Evolutionary conservation across 2,329 filamentous ascomycete species (phyloP).

Genomic region (Chrysoporthe cubensis): DNA sequence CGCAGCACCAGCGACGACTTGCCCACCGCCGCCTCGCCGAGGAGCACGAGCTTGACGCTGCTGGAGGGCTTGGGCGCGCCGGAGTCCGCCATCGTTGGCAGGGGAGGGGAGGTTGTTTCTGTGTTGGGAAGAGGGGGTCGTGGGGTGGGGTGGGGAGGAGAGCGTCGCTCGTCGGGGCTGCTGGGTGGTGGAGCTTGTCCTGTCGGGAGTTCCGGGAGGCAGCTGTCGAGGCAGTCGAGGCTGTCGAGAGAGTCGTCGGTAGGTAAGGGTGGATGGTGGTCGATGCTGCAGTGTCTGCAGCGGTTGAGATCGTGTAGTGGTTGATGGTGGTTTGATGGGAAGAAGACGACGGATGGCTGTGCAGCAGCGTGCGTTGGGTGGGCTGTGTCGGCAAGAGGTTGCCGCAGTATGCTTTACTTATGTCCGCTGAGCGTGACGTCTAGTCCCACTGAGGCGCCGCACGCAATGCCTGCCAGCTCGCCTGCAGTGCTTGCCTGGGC

Average conservation of each 20-base stretch:
- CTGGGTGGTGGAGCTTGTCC: not conserved
- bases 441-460: not conserved
- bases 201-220: not conserved
- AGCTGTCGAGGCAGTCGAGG: no score
- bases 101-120: no score
- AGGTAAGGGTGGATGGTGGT: not conserved
- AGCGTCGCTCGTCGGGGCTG: not conserved
- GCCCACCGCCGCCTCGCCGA: constrained; percentile 96
- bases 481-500: no score
- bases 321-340: not conserved
- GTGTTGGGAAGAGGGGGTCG: not conserved
- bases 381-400: not conserved
- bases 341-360: not conserved
- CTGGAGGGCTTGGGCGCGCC: constrained; percentile 91
- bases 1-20: constrained; percentile 98
- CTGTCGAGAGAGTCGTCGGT: not conserved
- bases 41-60: constrained; percentile 98
- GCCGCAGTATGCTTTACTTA: not conserved
- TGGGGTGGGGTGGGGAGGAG: no score
- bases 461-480: not conserved
- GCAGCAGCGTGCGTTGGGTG: not conserved
- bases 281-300: not conserved
- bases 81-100: constrained; percentile 68
- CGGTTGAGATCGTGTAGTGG: not conserved
- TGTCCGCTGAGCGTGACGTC: constrained; percentile 2